Conservation (phyloP, 2,329 filamentous ascomycete species). For the Gnomoniopsis sp. region DNA sequence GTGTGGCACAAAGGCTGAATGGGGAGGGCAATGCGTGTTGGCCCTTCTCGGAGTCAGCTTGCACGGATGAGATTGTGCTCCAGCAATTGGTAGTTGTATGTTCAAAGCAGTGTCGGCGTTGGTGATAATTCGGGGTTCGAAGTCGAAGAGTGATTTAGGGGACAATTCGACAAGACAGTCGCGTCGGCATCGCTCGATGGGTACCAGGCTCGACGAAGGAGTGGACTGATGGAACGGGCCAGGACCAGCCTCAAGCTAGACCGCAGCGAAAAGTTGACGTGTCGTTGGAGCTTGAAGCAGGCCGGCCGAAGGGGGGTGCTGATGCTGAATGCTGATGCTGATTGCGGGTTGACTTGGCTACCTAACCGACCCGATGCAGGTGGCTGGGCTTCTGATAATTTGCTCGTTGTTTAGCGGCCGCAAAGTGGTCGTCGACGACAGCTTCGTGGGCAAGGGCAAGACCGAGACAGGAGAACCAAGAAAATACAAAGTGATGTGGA, state of each 20-base stretch:
- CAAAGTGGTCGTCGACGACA: not conserved
- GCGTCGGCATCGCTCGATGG: slow-evolving; percentile 17
- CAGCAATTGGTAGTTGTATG: slow-evolving; percentile 2
- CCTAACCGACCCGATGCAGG: too few relatives aligned
- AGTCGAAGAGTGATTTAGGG: slow-evolving; percentile 12
- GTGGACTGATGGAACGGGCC: not conserved
- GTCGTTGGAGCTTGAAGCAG: not conserved
- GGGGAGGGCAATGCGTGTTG: not conserved
- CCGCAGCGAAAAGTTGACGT: not conserved
- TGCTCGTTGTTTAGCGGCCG: not conserved
- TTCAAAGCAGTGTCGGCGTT: not conserved
- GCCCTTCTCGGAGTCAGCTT: slow-evolving; percentile 9
- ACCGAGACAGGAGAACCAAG: not conserved
- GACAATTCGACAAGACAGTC: slow-evolving; percentile 9
- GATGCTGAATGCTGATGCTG: not conserved
- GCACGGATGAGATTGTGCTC: not conserved
- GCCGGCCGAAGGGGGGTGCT: not conserved
- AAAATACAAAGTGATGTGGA: not conserved
- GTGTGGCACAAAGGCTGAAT: not conserved
- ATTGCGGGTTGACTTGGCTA: too few relatives aligned
- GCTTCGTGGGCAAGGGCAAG: not conserved
- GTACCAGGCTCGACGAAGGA: not conserved
- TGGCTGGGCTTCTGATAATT: not conserved
- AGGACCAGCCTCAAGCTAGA: not conserved
- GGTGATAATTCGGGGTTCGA: not conserved